Percentiles rank a stretch among this genome's conserved stretches.
Evolutionary conservation across 768 basidiomycete species (phyloP).

Genomic region (Sarcodon sp.): DNA sequence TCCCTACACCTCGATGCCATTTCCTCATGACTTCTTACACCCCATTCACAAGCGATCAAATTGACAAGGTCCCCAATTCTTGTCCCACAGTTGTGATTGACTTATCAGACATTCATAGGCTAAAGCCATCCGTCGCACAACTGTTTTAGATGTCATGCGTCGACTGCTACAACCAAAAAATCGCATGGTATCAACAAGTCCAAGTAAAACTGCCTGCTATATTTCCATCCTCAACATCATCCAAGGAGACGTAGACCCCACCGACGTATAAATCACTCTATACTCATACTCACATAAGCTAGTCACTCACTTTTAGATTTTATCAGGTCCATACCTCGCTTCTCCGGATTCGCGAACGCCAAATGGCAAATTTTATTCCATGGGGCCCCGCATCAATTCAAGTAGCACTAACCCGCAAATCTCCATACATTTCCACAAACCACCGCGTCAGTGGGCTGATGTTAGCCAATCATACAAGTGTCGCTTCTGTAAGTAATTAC

Average conservation of each 20-base stretch:
- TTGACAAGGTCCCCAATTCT: constrained; percentile 61
- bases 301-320: constrained; percentile 1
- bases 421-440: constrained; percentile 77
- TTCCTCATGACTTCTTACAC: constrained; percentile 99
- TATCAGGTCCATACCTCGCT: constrained; percentile 91
- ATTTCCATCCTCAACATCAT: constrained; percentile 98
- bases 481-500: constrained; percentile 66
- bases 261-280: constrained; percentile 57
- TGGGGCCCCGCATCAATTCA: constrained; percentile 99
- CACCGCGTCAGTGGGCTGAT: constrained; percentile 97
- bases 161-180: constrained; percentile 96
- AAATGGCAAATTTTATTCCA: constrained; percentile 95
- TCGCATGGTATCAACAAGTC: constrained; percentile 92
- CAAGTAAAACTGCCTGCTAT: constrained; percentile 87
- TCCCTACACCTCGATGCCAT: constrained; percentile 94
- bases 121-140: constrained; percentile 91
- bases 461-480: constrained; percentile 99
- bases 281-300: not conserved
- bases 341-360: constrained; percentile 90
- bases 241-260: constrained; percentile 96
- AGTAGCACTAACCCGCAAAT: constrained; percentile 85
- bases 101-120: constrained; percentile 30
- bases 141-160: constrained; percentile 97
- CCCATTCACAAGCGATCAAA: constrained; percentile 93
- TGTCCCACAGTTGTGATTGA: not conserved